phyloP scores from a whole-genome alignment of 345 rosid genomes.

The Hirschfeldia incana region DNA sequence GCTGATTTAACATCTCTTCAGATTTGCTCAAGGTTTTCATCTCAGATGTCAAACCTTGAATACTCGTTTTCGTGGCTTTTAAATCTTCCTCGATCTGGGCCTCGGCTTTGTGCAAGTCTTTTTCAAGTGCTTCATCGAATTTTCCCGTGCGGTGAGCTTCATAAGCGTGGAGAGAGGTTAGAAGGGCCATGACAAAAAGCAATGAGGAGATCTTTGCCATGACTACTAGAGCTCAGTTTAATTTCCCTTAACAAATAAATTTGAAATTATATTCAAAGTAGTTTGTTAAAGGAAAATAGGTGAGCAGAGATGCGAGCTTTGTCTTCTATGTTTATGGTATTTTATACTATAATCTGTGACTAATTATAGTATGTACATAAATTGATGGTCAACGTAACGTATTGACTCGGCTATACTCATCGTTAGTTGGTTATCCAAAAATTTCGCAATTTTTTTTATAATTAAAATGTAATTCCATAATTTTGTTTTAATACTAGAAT shows the following conservation, averaged over 20 bases:
- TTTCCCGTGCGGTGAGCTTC: conserved; percentile 25
- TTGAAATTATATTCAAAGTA: conserved; percentile 33
- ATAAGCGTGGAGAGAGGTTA: conserved; percentile 23
- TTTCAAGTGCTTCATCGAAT: not conserved
- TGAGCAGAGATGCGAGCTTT: conserved; percentile 24
- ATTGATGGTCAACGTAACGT: conserved; percentile 11
- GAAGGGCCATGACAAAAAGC: conserved; percentile 14
- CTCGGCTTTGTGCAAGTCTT: conserved; percentile 29
- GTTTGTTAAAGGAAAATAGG: conserved; percentile 36
- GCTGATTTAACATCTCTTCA: not conserved
- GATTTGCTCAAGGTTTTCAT: conserved; percentile 15
- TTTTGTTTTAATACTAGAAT: not conserved
- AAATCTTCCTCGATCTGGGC: conserved; percentile 10
- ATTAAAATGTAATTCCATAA: not conserved
- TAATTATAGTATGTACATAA: conserved; percentile 14
- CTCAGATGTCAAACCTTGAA: conserved; percentile 14
- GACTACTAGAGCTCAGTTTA: not conserved
- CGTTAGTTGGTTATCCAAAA: conserved; percentile 21
- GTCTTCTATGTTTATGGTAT: not conserved
- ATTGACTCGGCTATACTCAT: not conserved
- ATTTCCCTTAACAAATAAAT: conserved; percentile 33
- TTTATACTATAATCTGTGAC: conserved; percentile 18
- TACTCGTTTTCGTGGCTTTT: conserved; percentile 4
- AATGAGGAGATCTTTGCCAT: conserved; percentile 38
- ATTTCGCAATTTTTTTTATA: not conserved